phyloP scores from a whole-genome alignment of 306 rosid species.

The Cercis canadensis region DNA sequence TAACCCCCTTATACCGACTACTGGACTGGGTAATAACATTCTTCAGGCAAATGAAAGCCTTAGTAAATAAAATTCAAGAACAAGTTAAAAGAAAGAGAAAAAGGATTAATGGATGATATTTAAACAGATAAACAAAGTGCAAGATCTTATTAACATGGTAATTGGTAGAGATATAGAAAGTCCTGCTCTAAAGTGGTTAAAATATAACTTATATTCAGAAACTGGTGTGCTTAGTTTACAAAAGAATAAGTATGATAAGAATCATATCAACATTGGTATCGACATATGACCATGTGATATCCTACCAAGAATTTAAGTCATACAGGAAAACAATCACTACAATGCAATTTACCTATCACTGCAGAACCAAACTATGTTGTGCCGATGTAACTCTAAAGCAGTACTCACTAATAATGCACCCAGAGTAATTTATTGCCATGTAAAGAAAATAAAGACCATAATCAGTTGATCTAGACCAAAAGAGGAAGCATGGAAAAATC shows the following conservation, averaged over 20 bases:
- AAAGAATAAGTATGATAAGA: too few species aligned
- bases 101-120: not conserved
- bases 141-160: not conserved
- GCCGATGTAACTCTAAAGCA: not conserved
- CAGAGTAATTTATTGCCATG: not conserved
- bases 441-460: slow-evolving; percentile 2
- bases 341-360: too few species aligned
- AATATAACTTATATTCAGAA: too few species aligned
- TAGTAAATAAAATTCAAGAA: not conserved
- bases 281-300: not conserved
- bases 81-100: not conserved
- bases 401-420: not conserved
- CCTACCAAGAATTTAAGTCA: not conserved
- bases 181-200: not conserved
- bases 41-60: not conserved
- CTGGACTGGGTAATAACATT: not conserved
- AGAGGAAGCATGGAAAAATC: slow-evolving; percentile 7
- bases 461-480: slow-evolving; percentile 16
- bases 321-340: not conserved
- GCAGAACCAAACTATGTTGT: slow-evolving; percentile 7
- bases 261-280: not conserved
- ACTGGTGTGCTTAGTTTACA: not conserved
- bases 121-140: too few species aligned
- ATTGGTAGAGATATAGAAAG: not conserved
- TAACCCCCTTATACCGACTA: not conserved